Conservation (phyloP, 1,284 basidiomycete genomes). For the Cystobasidiaceae sp. region DNA sequence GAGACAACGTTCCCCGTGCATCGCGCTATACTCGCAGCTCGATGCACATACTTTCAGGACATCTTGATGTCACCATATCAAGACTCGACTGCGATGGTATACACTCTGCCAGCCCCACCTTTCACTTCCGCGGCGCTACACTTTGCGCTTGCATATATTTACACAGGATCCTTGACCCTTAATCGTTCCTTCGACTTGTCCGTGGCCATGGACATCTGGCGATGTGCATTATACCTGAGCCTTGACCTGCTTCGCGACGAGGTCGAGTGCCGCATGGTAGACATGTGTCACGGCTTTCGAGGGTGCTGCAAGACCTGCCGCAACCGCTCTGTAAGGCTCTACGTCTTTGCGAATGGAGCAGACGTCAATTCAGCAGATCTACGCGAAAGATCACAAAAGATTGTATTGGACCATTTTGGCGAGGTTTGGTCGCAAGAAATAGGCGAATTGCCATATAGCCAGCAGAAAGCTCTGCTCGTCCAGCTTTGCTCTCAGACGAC, state of each 20-base stretch:
- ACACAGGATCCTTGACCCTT: constrained; percentile 88
- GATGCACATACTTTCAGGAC: constrained; percentile 79
- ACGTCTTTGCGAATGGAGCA: constrained; percentile 66
- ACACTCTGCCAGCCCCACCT: constrained; percentile 79
- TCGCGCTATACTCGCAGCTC: constrained; percentile 81
- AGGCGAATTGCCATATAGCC: constrained; percentile 60
- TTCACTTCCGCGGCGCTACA: constrained; percentile 92
- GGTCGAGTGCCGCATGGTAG: constrained; percentile 71
- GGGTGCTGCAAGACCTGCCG: constrained; percentile 6
- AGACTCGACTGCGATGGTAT: constrained; percentile 50
- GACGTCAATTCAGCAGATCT: constrained; percentile 70
- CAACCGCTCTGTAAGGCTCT: constrained; percentile 65
- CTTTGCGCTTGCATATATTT: constrained; percentile 89
- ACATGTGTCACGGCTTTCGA: constrained; percentile 54
- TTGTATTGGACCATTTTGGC: constrained; percentile 72
- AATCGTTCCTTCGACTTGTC: constrained; percentile 87
- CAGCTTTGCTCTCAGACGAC: constrained; percentile 64
- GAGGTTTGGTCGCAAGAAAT: constrained; percentile 81
- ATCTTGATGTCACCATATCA: constrained; percentile 54
- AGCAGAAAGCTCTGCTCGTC: constrained; percentile 62
- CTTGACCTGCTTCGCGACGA: constrained; percentile 71
- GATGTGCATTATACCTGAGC: constrained; percentile 73
- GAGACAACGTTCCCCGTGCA: constrained; percentile 79
- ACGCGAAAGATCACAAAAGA: constrained; percentile 63
- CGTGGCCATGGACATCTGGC: constrained; percentile 84